A percentile compares a stretch with the other conserved stretches of the same genome.
Conservation (phyloP, 768 basidiomycete species). For the Hypholoma sublateritium region DNA sequence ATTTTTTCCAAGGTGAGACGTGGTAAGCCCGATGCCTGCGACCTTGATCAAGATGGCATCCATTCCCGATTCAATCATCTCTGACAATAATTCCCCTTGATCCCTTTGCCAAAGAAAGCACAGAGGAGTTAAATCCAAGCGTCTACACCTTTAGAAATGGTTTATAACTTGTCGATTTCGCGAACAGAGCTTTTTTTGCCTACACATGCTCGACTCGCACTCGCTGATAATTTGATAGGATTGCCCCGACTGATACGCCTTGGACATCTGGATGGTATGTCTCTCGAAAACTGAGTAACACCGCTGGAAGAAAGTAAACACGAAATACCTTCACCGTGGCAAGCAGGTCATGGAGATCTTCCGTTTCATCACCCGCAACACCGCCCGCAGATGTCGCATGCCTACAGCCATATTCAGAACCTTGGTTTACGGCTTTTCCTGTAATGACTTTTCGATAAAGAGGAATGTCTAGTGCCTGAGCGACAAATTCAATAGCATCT, state of each 20-base stretch:
- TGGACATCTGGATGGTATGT: slow-evolving; percentile 74
- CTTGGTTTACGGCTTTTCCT: slow-evolving; percentile 79
- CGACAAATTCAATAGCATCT: slow-evolving; percentile 86
- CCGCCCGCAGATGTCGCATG: slow-evolving; percentile 44
- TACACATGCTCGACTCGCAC: slow-evolving; percentile 98
- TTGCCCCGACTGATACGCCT: slow-evolving; percentile 93
- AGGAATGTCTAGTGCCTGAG: slow-evolving; percentile 82
- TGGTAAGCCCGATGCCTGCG: slow-evolving; percentile 86
- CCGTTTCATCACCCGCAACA: slow-evolving; percentile 88
- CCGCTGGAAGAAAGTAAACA: not conserved
- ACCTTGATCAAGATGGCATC: slow-evolving; percentile 90
- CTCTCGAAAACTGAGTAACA: slow-evolving; percentile 34
- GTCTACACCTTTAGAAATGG: slow-evolving; percentile 58
- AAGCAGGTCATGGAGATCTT: slow-evolving; percentile 82
- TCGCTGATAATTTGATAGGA: slow-evolving; percentile 96
- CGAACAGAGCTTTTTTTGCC: slow-evolving; percentile 22
- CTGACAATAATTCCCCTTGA: slow-evolving; percentile 79
- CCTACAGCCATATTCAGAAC: slow-evolving; percentile 82
- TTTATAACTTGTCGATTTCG: not conserved
- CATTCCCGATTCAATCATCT: slow-evolving; percentile 83
- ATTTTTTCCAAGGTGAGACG: slow-evolving; percentile 75
- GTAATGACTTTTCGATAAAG: slow-evolving; percentile 80
- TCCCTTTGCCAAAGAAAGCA: slow-evolving; percentile 94
- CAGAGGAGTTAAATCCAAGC: slow-evolving; percentile 77
- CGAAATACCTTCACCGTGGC: slow-evolving; percentile 66